Evolutionary conservation across 2,329 filamentous ascomycete genomes (phyloP).

Genomic region (Zymoseptoria crescenta): DNA sequence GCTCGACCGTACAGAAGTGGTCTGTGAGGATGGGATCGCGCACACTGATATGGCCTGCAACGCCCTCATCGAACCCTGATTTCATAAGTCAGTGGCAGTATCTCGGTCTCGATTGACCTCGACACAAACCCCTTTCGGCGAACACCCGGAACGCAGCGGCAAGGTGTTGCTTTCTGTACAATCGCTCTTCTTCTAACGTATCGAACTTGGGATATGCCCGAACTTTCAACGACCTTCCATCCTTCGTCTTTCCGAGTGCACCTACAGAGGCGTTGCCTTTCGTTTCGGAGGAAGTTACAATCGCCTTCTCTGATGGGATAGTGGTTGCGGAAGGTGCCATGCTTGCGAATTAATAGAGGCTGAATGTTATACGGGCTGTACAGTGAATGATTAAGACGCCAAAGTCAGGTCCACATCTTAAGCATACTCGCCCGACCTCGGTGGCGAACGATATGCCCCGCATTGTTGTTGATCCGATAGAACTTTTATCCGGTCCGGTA

Average conservation of each 20-base stretch:
- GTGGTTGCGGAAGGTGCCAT: constrained; percentile 35
- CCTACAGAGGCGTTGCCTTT: constrained; percentile 37
- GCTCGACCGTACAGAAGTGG: constrained; percentile 25
- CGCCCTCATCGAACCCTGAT: constrained; percentile 33
- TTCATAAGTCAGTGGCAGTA: neutral
- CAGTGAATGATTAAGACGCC: neutral
- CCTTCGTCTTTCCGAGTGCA: constrained; percentile 40
- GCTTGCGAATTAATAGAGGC: neutral
- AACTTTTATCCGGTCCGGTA: neutral
- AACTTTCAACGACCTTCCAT: constrained; percentile 40
- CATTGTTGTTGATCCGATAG: neutral
- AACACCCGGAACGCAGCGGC: constrained; percentile 39
- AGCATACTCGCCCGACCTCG: neutral
- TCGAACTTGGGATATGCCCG: constrained; percentile 38
- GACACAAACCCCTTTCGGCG: constrained; percentile 27
- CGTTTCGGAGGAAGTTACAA: constrained; percentile 21
- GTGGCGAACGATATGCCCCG: neutral
- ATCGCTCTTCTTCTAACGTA: constrained; percentile 31
- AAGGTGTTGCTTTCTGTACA: constrained; percentile 37
- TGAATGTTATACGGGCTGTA: too few species aligned
- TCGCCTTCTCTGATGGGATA: constrained; percentile 14
- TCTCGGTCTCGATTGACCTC: neutral
- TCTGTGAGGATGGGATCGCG: constrained; percentile 33
- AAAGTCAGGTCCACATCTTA: neutral
- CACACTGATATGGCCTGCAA: constrained; percentile 35